Evolutionary conservation across 306 rosid species (phyloP).

Genomic region (Urtica urens): DNA sequence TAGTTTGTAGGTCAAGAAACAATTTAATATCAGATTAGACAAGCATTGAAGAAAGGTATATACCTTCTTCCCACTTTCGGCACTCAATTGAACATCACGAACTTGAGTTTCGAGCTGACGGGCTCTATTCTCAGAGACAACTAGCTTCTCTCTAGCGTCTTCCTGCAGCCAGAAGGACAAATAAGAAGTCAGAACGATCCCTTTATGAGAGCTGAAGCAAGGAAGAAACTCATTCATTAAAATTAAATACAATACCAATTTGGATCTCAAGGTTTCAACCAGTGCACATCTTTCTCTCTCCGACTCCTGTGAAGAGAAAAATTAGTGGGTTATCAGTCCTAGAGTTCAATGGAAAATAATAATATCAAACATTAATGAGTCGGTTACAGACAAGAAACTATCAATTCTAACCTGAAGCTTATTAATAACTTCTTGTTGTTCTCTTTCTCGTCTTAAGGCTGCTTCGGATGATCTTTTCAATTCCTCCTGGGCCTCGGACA

Average conservation of each 20-base stretch:
- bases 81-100: constrained; percentile 47
- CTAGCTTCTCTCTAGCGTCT: constrained; percentile 74
- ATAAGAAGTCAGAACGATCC: constrained; percentile 8
- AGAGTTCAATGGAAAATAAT: constrained; percentile 14
- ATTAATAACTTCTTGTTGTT: constrained; percentile 64
- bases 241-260: constrained; percentile 49
- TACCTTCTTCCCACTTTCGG: constrained; percentile 58
- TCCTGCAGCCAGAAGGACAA: constrained; percentile 47
- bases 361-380: too few species aligned
- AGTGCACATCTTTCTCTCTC: constrained; percentile 60
- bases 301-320: constrained; percentile 46
- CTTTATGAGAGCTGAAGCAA: background rate
- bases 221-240: constrained; percentile 11
- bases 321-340: constrained; percentile 7
- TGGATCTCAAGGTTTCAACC: constrained; percentile 73
- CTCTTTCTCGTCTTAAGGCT: constrained; percentile 54
- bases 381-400: constrained; percentile 9
- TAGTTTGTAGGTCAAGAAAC: constrained; percentile 15
- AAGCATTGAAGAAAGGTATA: constrained; percentile 2
- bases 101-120: constrained; percentile 80
- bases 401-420: constrained; percentile 75
- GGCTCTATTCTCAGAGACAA: constrained; percentile 61
- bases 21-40: background rate
- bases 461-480: constrained; percentile 52
- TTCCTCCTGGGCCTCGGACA: constrained; percentile 78